These are phyloP conservation scores for Fusarium pseudonygamai DNA, from an alignment of 2,329 filamentous ascomycete genomes.

Conservation along the genomic window DNA sequence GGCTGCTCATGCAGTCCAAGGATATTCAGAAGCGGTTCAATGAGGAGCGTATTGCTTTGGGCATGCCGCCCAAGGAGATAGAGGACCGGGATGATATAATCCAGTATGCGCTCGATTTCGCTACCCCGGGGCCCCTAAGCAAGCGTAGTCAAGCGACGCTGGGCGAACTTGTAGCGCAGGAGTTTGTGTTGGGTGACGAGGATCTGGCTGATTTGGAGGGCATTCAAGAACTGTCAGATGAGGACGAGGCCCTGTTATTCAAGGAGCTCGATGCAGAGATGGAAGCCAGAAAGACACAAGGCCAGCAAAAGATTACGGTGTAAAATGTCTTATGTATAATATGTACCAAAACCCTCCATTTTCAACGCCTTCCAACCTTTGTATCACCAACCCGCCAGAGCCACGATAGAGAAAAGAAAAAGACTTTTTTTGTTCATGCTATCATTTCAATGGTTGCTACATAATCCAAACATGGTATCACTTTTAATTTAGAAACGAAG, in stretches of 20 bases:
- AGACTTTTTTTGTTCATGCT: slow-evolving; percentile 26
- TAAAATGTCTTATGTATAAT: slow-evolving; percentile 42
- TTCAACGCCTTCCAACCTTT: slow-evolving; percentile 39
- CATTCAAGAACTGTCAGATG: slow-evolving; percentile 52
- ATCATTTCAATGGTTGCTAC: slow-evolving; percentile 21
- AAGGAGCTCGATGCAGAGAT: slow-evolving; percentile 47
- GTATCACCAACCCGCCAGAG: slow-evolving; percentile 37
- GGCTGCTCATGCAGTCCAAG: slow-evolving; percentile 84
- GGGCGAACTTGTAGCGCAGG: slow-evolving; percentile 52
- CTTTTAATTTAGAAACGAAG: slow-evolving; percentile 59
- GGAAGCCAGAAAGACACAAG: slow-evolving; percentile 8
- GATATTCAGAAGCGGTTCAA: slow-evolving; percentile 73
- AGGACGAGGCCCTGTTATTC: slow-evolving; percentile 48
- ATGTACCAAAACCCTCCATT: slow-evolving; percentile 42
- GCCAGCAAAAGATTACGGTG: slow-evolving; percentile 30
- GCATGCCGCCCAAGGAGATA: slow-evolving; percentile 59
- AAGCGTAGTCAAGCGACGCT: slow-evolving; percentile 49
- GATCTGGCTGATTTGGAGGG: slow-evolving; percentile 51
- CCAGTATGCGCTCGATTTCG: slow-evolving; percentile 53
- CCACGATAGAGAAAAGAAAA: slow-evolving; percentile 18
- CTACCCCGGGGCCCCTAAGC: slow-evolving; percentile 53
- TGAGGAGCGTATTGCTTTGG: slow-evolving; percentile 70
- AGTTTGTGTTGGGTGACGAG: slow-evolving; percentile 59
- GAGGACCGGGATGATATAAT: slow-evolving; percentile 52
- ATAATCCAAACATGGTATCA: slow-evolving; percentile 31